Evolutionary conservation across 345 rosid genomes (phyloP).

Genomic region (Pistacia vera): DNA sequence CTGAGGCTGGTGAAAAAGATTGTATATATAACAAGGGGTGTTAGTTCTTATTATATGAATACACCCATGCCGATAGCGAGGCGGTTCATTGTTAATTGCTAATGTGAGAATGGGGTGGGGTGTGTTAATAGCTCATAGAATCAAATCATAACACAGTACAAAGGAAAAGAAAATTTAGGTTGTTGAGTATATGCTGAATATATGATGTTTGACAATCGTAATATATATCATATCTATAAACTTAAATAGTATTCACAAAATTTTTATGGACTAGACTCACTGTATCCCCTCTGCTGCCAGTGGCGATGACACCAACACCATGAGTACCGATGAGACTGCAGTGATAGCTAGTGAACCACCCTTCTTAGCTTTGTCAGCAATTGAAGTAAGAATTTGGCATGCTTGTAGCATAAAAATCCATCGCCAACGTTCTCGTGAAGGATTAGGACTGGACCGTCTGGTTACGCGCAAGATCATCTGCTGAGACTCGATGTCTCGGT

Average conservation of each 20-base stretch:
- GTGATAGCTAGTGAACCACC: neutral
- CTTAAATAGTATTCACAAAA: too few species aligned
- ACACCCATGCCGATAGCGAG: too few species aligned
- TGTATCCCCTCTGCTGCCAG: neutral
- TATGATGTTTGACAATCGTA: neutral
- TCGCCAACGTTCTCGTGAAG: neutral
- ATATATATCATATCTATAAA: too few species aligned
- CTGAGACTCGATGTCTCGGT: slow-evolving; percentile 1
- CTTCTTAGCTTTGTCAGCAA: slow-evolving; percentile 7
- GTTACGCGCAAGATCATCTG: neutral
- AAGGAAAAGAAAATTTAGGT: neutral
- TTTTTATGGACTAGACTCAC: neutral
- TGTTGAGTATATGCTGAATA: neutral
- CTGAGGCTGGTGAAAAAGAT: neutral
- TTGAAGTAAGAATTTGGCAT: neutral
- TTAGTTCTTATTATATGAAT: too few species aligned
- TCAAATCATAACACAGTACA: too few species aligned
- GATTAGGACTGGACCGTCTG: neutral
- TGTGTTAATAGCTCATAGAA: too few species aligned
- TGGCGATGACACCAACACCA: neutral
- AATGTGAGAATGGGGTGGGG: neutral
- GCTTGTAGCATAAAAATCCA: neutral
- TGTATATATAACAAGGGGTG: too few species aligned
- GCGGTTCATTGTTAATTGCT: neutral
- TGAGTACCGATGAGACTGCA: neutral